These are phyloP conservation scores for Tolypocladium tropicale DNA, from an alignment of 2,329 filamentous ascomycete genomes.

Conservation along the genomic window DNA sequence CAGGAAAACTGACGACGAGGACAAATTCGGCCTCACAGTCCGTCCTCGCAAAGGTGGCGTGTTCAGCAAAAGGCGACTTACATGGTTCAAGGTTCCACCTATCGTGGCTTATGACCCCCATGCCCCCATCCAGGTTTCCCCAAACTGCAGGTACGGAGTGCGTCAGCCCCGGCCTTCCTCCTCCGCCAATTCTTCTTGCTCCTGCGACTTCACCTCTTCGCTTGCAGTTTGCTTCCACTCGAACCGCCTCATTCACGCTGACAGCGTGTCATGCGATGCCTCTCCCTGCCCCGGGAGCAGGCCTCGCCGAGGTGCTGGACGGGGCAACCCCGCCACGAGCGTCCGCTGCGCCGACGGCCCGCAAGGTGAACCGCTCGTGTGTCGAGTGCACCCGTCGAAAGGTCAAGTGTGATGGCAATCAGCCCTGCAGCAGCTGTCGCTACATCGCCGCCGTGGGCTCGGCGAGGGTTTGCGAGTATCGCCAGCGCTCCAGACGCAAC, in stretches of 20 bases:
- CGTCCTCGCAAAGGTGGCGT: neutral
- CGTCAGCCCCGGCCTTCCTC: neutral
- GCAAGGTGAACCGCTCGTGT: slow-evolving; percentile 14
- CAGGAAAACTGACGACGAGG: neutral
- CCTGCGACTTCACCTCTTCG: neutral
- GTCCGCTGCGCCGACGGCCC: neutral
- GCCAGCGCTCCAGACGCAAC: slow-evolving; percentile 18
- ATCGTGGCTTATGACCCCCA: neutral
- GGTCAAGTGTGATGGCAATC: slow-evolving; percentile 30
- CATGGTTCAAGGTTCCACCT: neutral
- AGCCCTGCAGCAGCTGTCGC: slow-evolving; percentile 25
- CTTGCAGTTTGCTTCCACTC: neutral
- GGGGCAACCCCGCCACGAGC: neutral
- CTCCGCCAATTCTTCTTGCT: neutral
- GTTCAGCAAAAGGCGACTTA: neutral
- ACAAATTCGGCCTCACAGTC: neutral
- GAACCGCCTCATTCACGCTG: neutral
- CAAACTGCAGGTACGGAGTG: neutral
- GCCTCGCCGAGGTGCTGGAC: neutral
- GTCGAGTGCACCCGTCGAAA: slow-evolving; percentile 17
- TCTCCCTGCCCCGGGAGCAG: neutral
- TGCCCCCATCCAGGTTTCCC: neutral
- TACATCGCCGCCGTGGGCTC: slow-evolving; percentile 15
- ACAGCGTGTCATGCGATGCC: neutral
- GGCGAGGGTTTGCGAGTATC: slow-evolving; percentile 15